Conservation (phyloP, 306 rosid species). For the Cicer judaicum region DNA sequence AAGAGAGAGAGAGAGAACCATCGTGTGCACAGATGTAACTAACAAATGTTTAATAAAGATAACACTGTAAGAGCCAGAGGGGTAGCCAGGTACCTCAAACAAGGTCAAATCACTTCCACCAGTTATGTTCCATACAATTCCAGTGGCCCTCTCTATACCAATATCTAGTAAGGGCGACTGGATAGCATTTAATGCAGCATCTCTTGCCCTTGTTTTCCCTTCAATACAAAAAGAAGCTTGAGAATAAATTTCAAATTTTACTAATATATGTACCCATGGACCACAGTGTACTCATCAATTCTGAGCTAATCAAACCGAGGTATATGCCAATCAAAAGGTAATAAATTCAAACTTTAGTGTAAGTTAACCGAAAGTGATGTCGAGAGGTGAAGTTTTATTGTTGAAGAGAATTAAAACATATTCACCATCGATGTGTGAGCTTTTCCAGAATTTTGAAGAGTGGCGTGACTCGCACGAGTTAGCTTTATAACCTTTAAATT, state of each 20-base stretch:
- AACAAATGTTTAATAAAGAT: conserved; percentile 22
- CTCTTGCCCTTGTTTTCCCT: conserved; percentile 99
- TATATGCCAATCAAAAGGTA: conserved; percentile 18
- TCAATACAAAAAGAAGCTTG: conserved; percentile 44
- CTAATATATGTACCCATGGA: conserved; percentile 8
- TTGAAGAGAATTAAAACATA: conserved; percentile 10
- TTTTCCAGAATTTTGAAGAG: conserved; percentile 14
- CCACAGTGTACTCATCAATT: conserved; percentile 32
- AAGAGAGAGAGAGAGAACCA: neutral
- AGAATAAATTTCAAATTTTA: conserved; percentile 37
- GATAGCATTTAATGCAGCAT: conserved; percentile 98
- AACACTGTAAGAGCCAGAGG: conserved; percentile 23
- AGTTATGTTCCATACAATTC: conserved; percentile 99
- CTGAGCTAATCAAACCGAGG: neutral
- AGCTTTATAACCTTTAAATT: conserved; percentile 4
- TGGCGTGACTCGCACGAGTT: neutral
- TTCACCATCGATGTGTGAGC: conserved; percentile 16
- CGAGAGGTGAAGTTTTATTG: conserved; percentile 10
- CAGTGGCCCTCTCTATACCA: conserved; percentile 99
- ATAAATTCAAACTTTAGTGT: conserved; percentile 14
- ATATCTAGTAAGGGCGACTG: conserved; percentile 97
- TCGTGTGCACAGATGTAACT: conserved; percentile 8
- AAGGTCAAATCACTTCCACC: conserved; percentile 97
- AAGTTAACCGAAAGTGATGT: neutral
- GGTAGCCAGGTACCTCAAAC: conserved; percentile 69